A percentile compares a stretch with the other conserved stretches of the same genome.
phyloP scores from a whole-genome alignment of 1,139 yeast genomes.

The Saccharomyces hybrid region DNA sequence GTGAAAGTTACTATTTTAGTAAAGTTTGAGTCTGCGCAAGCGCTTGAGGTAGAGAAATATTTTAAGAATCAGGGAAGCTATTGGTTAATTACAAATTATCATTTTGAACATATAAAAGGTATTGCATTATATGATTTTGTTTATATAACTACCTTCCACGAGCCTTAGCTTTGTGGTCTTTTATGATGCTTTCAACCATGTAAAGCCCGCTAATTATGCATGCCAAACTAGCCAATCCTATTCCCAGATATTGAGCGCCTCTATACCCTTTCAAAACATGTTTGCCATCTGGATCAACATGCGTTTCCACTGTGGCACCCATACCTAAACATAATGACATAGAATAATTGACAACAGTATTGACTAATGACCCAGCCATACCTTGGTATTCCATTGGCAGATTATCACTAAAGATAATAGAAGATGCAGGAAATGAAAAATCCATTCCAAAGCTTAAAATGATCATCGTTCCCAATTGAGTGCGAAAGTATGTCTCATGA shows the following conservation, averaged over 20 bases:
- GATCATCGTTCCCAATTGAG: constrained; percentile 43
- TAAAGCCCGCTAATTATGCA: constrained; percentile 10
- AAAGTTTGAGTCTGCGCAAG: no score
- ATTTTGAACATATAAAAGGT: background rate
- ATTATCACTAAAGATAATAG: constrained; percentile 32
- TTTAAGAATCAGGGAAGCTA: background rate
- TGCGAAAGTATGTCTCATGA: constrained; percentile 41
- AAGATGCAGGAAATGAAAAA: constrained; percentile 45
- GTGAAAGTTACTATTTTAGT: no score
- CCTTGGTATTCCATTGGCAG: constrained; percentile 49
- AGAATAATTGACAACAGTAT: constrained; percentile 49
- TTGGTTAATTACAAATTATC: background rate
- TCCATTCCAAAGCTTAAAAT: constrained; percentile 54
- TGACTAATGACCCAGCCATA: constrained; percentile 52
- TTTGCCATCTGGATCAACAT: constrained; percentile 29
- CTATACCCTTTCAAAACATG: constrained; percentile 36
- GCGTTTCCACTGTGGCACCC: constrained; percentile 42
- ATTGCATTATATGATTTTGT: no score
- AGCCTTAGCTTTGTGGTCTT: background rate
- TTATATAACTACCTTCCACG: no score
- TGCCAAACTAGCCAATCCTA: constrained; percentile 25
- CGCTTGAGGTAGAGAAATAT: no score
- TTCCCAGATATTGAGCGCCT: constrained; percentile 37
- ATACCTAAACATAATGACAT: constrained; percentile 48
- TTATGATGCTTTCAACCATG: constrained; percentile 6